Evolutionary conservation across 164 flowering plant species (phyloP), one percentile per base, ranked within the genome.

Genomic region (Vitis labrusca): DNA sequence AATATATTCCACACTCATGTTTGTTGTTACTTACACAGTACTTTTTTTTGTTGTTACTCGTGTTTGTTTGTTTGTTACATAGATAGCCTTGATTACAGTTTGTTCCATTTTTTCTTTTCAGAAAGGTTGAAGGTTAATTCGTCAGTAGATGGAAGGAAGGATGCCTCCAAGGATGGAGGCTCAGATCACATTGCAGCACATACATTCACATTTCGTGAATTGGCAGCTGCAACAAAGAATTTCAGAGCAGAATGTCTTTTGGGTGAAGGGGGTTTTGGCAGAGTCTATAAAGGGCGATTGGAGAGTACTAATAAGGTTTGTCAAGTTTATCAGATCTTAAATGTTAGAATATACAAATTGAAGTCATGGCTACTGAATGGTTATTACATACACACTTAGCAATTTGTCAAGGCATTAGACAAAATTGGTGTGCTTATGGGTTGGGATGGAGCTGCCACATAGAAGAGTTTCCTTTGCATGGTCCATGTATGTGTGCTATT

Each of bases 231-330:
- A 49, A 81, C 90, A 4, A 81, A 77, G 63, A 80, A 81, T 74
- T 86, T 86, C 63, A 80, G 79, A 72, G 74, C 74, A 11, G 90
- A 84, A 57, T 81, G 84, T 67, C 79, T 86, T 67, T 66, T 86
- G 68, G 89, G 88, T 1, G 89, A 84, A 77, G 89, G 89, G 61
- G 89, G 89, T 47, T 86, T 86, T 71, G 90, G 90, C 23, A 69
- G 80, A 72, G 90, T 86, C 16, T 86, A 86, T 63, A 83, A 83
- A 76, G 90, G 90, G 51, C 77, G 75, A 32, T 60, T 86, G 71
- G 82, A 79, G 65, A 83, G 82, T 64, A 74, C 77, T 11, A 81
- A 74, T 66, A 75, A 86, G 88, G 90, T 82, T 23, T 44, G 70
- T 59, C 61, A 1, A 30, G 29, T 32, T 64, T 32, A 62, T 59